Conservation (phyloP, 2,329 filamentous ascomycete genomes). For the Fusarium gaditjirri region DNA sequence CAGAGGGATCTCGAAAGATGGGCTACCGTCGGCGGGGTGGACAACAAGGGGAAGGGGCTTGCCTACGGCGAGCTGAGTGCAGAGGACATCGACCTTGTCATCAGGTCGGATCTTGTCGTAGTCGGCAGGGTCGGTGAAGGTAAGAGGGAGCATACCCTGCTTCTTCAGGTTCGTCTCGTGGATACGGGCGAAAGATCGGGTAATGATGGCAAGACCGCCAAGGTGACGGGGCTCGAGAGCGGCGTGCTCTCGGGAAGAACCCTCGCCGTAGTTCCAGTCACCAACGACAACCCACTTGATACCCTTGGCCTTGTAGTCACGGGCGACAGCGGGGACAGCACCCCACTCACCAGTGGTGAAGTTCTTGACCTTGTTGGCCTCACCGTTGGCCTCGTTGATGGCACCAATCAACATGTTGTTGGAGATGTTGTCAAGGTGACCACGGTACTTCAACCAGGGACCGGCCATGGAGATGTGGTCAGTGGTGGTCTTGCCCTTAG, state of each 20-base stretch:
- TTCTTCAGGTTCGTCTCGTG: constrained; percentile 99
- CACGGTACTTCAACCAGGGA: constrained; percentile 98
- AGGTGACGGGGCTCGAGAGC: constrained; percentile 97
- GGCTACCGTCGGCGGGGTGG: constrained; percentile 83
- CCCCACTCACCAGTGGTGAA: constrained; percentile 83
- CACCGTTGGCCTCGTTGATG: constrained; percentile 93
- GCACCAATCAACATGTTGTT: constrained; percentile 99
- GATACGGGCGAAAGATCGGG: constrained; percentile 95
- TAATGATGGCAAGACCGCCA: constrained; percentile 96
- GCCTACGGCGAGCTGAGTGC: constrained; percentile 90
- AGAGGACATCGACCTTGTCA: constrained; percentile 88
- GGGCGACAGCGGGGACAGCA: constrained; percentile 90
- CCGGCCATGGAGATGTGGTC: constrained; percentile 98
- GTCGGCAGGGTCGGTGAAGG: constrained; percentile 92
- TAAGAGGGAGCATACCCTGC: constrained; percentile 99
- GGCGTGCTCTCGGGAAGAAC: constrained; percentile 96
- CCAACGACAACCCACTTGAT: constrained; percentile 97
- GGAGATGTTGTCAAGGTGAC: constrained; percentile 98
- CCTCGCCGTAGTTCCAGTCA: constrained; percentile 99
- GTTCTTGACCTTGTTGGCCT: constrained; percentile 99
- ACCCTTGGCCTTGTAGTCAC: constrained; percentile 98
- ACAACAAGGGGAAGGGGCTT: constrained; percentile 93
- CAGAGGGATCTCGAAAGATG: constrained; percentile 83
- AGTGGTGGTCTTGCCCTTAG: constrained; percentile 97
- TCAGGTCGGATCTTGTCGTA: constrained; percentile 97